Evolutionary conservation across 306 rosid genomes (phyloP).

Genomic region (Ochetophila trinervis): DNA sequence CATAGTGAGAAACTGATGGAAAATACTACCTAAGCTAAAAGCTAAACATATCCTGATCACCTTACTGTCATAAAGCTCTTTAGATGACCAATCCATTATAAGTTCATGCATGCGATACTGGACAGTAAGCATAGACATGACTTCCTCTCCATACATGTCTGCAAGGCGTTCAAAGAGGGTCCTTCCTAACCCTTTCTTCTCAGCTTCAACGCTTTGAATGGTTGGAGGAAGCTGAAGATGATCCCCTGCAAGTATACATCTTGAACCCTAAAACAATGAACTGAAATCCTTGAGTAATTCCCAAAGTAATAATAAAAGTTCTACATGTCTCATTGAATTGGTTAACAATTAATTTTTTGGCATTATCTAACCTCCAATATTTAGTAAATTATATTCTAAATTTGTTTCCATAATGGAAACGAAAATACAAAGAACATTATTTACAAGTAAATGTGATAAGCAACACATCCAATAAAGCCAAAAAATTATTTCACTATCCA

Average conservation of each 20-base stretch:
- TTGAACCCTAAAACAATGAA: constrained; percentile 83
- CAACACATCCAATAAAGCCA: neutral
- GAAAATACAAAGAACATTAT: neutral
- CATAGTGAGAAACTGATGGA: constrained; percentile 18
- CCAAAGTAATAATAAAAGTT: neutral
- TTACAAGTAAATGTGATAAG: too few species aligned
- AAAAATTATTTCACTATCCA: constrained; percentile 2
- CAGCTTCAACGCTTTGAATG: constrained; percentile 98
- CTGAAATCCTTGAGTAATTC: constrained; percentile 30
- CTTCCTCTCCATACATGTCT: constrained; percentile 71
- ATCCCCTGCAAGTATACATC: constrained; percentile 98
- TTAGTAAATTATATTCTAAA: neutral
- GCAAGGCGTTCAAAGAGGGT: constrained; percentile 95
- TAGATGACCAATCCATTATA: constrained; percentile 96
- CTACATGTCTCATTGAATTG: constrained; percentile 21
- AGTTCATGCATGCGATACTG: constrained; percentile 97
- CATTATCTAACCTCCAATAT: constrained; percentile 6
- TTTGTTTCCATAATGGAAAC: too few species aligned
- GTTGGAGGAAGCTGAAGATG: constrained; percentile 99
- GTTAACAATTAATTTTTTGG: constrained; percentile 9
- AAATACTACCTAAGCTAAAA: constrained; percentile 17
- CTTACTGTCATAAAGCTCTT: constrained; percentile 95
- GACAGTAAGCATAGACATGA: constrained; percentile 85
- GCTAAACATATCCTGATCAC: constrained; percentile 40
- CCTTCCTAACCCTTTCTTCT: constrained; percentile 94